Evolutionary conservation across 805 yeast genomes (phyloP), one percentile per base, ranked within the genome.

Genomic region (Ogataea ganodermae): DNA sequence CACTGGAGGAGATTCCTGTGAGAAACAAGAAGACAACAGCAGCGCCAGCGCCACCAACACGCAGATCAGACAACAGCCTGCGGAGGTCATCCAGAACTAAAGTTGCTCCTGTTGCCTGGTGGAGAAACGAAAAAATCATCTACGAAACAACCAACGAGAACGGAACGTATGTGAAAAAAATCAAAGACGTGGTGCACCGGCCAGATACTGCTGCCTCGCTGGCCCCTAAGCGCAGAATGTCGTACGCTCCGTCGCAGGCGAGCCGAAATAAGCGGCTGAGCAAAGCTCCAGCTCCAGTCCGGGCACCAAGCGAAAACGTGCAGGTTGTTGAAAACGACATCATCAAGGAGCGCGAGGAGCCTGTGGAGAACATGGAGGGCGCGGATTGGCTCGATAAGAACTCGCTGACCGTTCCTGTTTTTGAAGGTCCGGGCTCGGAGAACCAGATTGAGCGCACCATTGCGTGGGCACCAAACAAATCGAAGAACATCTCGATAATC

Each of bases 121-220:
- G 96, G 96, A 79, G 86, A 62, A 87, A 86, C 59, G 96, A 89
- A 65, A 72, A 81, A 50, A 78, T 86, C 24, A 78, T 86, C 3
- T 89, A 86, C 59, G 70, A 74, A 35, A 57, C 68, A 6, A 64
- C 55, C 16, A 62, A 54, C 14, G 76, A 74, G 46, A 74, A 78
- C 4, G 79, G 78, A 45, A 68, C 73, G 16, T 72, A 78, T 6
- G 75, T 83, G 6, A 81, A 81, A 43, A 79, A 79, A 35, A 75
- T 85, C 21, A 75, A 77, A 45, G 80, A 78, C 52, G 81, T 86
- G 30, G 73, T 82, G 7, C 83, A 81, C 47, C 70, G 74, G 0
- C 73, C 74, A 0, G 77, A 72, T 9, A 39, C 58, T n/a, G 37
- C 38, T 51, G 28, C 57, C 46, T 4, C 26, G 10, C 17, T 23